Percentiles rank a stretch among this genome's conserved stretches.
phyloP scores from a whole-genome alignment of 306 rosid genomes.

The Crotalaria pallida region DNA sequence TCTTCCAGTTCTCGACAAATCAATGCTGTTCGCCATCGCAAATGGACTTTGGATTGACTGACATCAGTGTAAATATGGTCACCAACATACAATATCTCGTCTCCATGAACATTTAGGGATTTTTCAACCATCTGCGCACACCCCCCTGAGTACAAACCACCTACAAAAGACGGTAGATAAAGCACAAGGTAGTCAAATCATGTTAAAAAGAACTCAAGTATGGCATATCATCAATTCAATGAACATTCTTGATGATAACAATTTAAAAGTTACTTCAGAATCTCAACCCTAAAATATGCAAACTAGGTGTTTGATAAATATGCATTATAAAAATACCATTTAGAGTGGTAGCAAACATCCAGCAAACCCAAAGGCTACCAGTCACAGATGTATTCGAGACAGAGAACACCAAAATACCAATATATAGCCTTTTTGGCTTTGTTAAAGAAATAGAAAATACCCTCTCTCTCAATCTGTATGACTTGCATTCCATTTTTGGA shows the following conservation, averaged over 20 bases:
- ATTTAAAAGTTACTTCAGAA: not conserved
- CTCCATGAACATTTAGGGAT: conserved; percentile 80
- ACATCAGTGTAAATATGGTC: conserved; percentile 98
- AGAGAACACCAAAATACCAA: not conserved
- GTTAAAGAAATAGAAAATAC: not conserved
- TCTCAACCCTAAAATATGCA: not conserved
- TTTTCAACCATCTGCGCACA: conserved; percentile 96
- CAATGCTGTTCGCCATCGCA: conserved; percentile 96
- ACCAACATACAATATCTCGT: conserved; percentile 94
- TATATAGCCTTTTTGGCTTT: not conserved
- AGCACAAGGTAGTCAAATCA: not conserved
- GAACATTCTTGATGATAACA: not conserved
- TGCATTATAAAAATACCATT: not conserved
- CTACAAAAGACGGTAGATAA: conserved; percentile 39
- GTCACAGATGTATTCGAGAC: not conserved
- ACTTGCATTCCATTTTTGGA: not conserved
- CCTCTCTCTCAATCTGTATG: not conserved
- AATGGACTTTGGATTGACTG: conserved; percentile 91
- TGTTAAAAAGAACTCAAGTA: not conserved
- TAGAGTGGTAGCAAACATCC: not conserved
- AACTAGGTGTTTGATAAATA: not conserved
- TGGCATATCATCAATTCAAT: not conserved
- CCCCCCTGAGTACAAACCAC: conserved; percentile 96
- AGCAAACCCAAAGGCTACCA: not conserved
- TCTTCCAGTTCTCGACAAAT: conserved; percentile 94